Percentiles rank a stretch among this genome's conserved stretches.
Conservation (phyloP, 2,329 filamentous ascomycete genomes). For the Pestalotiopsis sp. region DNA sequence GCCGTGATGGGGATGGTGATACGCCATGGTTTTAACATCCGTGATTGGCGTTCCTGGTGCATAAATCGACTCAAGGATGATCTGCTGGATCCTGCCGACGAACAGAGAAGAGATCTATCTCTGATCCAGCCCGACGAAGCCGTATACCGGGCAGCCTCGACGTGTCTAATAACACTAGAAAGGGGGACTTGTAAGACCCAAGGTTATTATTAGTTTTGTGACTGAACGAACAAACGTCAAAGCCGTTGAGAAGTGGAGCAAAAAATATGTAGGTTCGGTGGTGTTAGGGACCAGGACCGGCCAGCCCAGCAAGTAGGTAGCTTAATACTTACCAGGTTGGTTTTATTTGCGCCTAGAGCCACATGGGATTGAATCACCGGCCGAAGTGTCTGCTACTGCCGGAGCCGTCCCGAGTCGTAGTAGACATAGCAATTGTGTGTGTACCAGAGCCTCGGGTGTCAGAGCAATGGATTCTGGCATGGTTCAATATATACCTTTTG, state of each 20-base stretch:
- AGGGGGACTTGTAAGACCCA: slow-evolving; percentile 13
- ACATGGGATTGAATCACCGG: slow-evolving; percentile 12
- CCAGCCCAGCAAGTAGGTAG: not conserved
- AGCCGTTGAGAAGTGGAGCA: slow-evolving; percentile 18
- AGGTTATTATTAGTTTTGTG: not conserved
- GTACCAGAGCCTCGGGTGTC: slow-evolving; percentile 9
- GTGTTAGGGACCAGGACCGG: slow-evolving; percentile 23
- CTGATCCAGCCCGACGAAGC: not conserved
- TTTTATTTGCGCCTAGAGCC: slow-evolving; percentile 9
- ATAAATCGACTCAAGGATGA: not conserved
- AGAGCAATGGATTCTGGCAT: not conserved
- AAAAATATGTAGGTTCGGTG: slow-evolving; percentile 12
- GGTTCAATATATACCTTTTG: slow-evolving; percentile 27
- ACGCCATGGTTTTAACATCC: slow-evolving; percentile 24
- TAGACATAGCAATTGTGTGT: slow-evolving; percentile 5
- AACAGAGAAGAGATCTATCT: not conserved
- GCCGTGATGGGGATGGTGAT: slow-evolving; percentile 23
- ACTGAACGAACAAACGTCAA: slow-evolving; percentile 15
- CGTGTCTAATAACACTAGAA: slow-evolving; percentile 29
- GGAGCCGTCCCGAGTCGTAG: slow-evolving; percentile 11
- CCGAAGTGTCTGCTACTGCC: not conserved
- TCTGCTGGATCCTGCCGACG: not conserved
- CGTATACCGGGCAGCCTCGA: not conserved
- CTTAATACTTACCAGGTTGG: slow-evolving; percentile 15
- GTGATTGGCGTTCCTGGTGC: not conserved